Percentiles rank a stretch among this genome's conserved stretches.
Conservation (phyloP, 176 grass and related monocot genomes). For the Eragrostis nindensis region DNA sequence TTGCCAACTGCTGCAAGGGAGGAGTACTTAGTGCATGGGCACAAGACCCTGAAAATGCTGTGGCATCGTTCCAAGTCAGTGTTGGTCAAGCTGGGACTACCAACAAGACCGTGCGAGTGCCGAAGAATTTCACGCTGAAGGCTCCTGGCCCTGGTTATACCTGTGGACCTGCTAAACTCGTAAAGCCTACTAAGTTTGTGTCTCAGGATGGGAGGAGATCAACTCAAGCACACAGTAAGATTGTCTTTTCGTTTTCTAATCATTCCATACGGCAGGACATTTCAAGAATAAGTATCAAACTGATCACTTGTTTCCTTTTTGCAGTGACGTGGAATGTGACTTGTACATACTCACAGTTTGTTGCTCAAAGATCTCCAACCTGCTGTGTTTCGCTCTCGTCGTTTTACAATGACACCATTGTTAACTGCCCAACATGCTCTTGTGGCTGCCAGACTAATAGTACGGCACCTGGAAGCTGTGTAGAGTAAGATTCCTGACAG, state of each 20-base stretch:
- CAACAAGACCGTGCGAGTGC: constrained; percentile 53
- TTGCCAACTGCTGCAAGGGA: constrained; percentile 80
- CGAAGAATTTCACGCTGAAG: constrained; percentile 57
- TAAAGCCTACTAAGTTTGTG: constrained; percentile 65
- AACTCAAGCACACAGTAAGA: constrained; percentile 70
- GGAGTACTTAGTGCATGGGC: constrained; percentile 68
- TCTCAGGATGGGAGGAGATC: constrained; percentile 67
- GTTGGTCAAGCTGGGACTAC: constrained; percentile 77
- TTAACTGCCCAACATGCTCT: constrained; percentile 71
- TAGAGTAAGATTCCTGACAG: constrained; percentile 59
- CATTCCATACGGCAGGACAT: not conserved
- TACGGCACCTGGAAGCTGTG: constrained; percentile 66
- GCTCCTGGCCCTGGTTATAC: constrained; percentile 77
- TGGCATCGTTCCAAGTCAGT: constrained; percentile 65
- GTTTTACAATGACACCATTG: constrained; percentile 84
- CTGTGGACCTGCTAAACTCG: constrained; percentile 58
- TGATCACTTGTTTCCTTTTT: constrained; percentile 16
- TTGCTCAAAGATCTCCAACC: constrained; percentile 59
- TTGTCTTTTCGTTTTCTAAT: not conserved
- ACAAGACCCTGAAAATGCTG: constrained; percentile 65
- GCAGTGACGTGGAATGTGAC: constrained; percentile 88
- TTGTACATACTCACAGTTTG: constrained; percentile 78
- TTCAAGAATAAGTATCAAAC: constrained; percentile 19
- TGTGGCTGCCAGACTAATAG: constrained; percentile 80
- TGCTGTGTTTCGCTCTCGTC: constrained; percentile 84